Base-by-base conservation (phyloP, 345 rosid genomes). In the Kandelia obovata region DNA sequence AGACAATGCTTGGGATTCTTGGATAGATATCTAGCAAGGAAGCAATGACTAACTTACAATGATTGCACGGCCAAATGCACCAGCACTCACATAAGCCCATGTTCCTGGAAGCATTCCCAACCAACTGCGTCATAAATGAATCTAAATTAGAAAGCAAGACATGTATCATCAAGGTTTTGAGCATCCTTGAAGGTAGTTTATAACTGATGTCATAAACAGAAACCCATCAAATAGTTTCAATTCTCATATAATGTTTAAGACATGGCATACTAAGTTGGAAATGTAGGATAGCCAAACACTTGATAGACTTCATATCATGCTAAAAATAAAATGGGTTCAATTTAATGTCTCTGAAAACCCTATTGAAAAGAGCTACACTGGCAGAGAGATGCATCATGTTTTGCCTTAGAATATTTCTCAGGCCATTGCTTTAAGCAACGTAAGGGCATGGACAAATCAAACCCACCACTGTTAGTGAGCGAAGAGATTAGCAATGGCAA, bases 81-180 rank as follows among this genome's bases (percentile, higher is more conserved):
- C 96, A 30, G 96, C 97, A 61, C 97, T 94, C 71, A 91, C 98
- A 81, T 94, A 94, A 73, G 97, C 97, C 97, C 98, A 94, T 17
- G 97, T 84, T 60, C 98, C 98, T 30, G 98, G 97, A 77, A 94
- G 96, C 98, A 94, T 94, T 53, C 97, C 98, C 66, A 94, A 71
- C 98, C 98, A 94, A 77, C 98, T 94, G 87, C 83, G 85, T 21
- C 65, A 61, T 62, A 69, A 62, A 39, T 66, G 35, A 64, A 75
- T 47, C 66, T 73, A 27, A 71, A 62, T 62, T 68, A 79, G 67
- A 30, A 27, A 20, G 25, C 21, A 51, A 1, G 62, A 32, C 4
- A 16, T 10, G 16, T 21, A 32, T 66, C 63, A 28, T 9, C 53
- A 70, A 28, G 43, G 62, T 47, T 28, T 4, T 21, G 32, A 28